A percentile compares a stretch with the other conserved stretches of the same genome.
These are phyloP conservation scores for Gossypium bickii DNA, from an alignment of 345 rosid species.

Conservation along the genomic window DNA sequence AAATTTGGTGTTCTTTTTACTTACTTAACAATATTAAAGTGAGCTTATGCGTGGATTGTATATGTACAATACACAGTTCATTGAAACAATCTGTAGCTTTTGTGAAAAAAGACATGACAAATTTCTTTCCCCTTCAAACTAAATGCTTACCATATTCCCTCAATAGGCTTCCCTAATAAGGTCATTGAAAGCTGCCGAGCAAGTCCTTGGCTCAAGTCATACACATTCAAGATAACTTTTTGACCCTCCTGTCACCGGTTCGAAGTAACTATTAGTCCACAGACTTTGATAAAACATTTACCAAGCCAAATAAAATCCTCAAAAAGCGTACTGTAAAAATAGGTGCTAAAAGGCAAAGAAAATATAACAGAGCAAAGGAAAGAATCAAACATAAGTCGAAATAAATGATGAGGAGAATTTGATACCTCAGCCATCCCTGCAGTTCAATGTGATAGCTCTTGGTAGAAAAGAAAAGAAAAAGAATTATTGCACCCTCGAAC, in stretches of 20 bases:
- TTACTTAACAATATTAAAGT: not conserved
- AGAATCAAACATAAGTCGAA: not conserved
- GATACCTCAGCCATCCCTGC: conserved; percentile 69
- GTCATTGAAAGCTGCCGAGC: conserved; percentile 81
- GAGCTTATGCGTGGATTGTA: too few species aligned
- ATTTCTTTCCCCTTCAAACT: not conserved
- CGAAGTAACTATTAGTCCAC: not conserved
- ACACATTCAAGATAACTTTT: conserved; percentile 67
- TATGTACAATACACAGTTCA: not conserved
- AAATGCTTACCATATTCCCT: conserved; percentile 79
- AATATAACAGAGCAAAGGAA: not conserved
- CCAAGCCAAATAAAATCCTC: not conserved
- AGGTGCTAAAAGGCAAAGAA: not conserved
- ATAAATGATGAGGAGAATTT: not conserved
- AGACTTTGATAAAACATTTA: not conserved
- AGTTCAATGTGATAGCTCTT: not conserved
- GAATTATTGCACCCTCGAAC: not conserved
- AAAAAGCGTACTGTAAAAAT: not conserved
- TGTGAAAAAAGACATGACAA: too few species aligned
- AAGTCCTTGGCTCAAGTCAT: conserved; percentile 91
- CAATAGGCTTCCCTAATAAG: conserved; percentile 77
- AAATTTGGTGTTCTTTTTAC: not conserved
- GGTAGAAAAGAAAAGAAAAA: not conserved
- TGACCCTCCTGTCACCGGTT: conserved; percentile 60
- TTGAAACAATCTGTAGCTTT: not conserved